Evolutionary conservation across 768 basidiomycete genomes (phyloP), one percentile per base, ranked within the genome.

Genomic region (Leccinum uliginosum): DNA sequence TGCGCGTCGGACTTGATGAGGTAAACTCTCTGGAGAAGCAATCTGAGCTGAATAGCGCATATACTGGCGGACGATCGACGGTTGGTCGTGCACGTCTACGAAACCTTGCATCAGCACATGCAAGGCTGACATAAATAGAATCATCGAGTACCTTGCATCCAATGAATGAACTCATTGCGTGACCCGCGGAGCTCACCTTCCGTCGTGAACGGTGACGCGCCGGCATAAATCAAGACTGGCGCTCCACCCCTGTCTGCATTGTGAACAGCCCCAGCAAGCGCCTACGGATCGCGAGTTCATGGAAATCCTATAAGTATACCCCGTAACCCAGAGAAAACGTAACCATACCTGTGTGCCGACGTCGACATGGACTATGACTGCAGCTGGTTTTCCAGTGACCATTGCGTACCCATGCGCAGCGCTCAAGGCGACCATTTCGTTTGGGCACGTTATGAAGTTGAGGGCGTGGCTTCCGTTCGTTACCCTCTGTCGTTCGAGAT

Each of bases 161-260:
- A 86, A 77, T 86, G 83, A 38, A 86, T 85, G 78, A 82, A 89
- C 62, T 89, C 87, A 59, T 89, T 89, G 61, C 86, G 76, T 0
- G 77, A 77, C 0, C 87, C 88, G 46, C 74, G 80, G 46, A 83
- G 73, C 61, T 87, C 86, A 1, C 79, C 79, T 38, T 81, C 68
- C 6, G 69, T 70, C 32, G 81, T 81, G 63, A 83, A 83, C 0
- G 88, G 84, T 0, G 85, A 80, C 0, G 86, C 82, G 0, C 88
- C 88, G 5, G 88, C 84, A 59, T 87, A 89, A 32, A 90, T 87
- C 56, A 89, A 66, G 17, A 88, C 77, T 3, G 88, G 88, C 0
- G 75, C 77, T 24, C 82, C 76, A 24, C 79, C 79, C 50, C 80
- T 77, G 62, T 86, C 83, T 8, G 82, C 85, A 58, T 89, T 90